Evolutionary conservation across 768 basidiomycete species (phyloP), one percentile per base, ranked within the genome.

Genomic region (Tremella yokohamensis): DNA sequence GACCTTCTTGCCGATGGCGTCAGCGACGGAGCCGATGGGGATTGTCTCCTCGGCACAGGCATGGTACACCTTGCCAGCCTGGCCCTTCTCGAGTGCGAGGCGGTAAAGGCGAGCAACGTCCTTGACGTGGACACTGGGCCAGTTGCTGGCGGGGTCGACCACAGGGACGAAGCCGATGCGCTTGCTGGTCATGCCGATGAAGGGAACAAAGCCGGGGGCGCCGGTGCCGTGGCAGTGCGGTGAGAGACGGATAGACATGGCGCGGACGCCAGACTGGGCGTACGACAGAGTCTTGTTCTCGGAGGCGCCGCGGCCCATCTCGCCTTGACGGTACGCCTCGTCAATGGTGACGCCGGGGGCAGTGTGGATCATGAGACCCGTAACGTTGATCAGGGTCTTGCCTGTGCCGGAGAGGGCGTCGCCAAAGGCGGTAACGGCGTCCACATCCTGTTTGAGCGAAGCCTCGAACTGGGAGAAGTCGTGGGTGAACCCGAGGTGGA

Each of bases 81-180:
- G 29, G 3, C 25, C 57, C 20, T 63, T 61, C 47, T 71, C 71
- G 42, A 72, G 47, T 0, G 69, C 69, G 6, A 70, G 57, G 29
- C 65, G 55, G 48, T 60, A 72, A 1, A 68, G 38, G 2, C 3
- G 37, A 0, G 67, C 70, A 2, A 62, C 68, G 52, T 74, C 73
- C 22, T 60, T 34, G 39, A 62, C 59, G 56, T 70, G 62, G 7
- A 66, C 63, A 1, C 60, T 52, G 0, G 66, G 57, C 70, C 70
- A 70, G 29, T 4, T 34, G 9, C 25, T 11, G 12, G 60, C 58
- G 2, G 60, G 59, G n/a, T 45, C 8, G 20, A 63, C 42, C 52
- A 60, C 63, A 4, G 34, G 54, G 38, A 54, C 49, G 22, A 34
- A 54, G 7, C 62, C 63, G 1, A 49, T 48, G 19, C 40, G n/a